phyloP scores from a whole-genome alignment of 2,329 filamentous ascomycete genomes.

The Alternaria rosae region DNA sequence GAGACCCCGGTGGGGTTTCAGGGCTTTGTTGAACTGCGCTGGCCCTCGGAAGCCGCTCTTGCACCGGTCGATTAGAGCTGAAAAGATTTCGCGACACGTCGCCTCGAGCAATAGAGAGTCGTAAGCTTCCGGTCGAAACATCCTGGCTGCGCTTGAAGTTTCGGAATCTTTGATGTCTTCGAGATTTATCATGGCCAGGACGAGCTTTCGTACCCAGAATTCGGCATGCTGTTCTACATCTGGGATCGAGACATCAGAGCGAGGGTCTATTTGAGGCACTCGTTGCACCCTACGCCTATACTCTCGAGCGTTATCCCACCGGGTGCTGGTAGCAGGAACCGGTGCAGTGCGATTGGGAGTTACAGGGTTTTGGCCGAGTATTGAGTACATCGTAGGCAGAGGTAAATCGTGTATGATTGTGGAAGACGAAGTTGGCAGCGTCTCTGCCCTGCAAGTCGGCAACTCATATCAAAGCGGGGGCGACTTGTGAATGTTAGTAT shows the following conservation, averaged over 20 bases:
- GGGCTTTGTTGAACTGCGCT: constrained; percentile 8
- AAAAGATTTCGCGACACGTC: constrained; percentile 3
- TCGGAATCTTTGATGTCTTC: constrained; percentile 3
- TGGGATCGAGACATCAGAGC: neutral
- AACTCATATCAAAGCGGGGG: neutral
- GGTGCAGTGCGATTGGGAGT: neutral
- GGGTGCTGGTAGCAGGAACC: neutral
- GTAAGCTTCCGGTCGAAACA: neutral
- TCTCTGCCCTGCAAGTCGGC: neutral
- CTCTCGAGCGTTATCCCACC: neutral
- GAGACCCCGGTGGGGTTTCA: constrained; percentile 2
- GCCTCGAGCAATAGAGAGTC: constrained; percentile 1
- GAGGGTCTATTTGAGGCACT: neutral
- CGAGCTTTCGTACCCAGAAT: constrained; percentile 2
- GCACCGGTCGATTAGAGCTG: constrained; percentile 1
- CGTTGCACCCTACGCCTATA: neutral
- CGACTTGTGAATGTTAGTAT: neutral
- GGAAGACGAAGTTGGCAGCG: neutral
- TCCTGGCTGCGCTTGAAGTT: neutral
- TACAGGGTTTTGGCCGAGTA: neutral
- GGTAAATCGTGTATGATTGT: neutral
- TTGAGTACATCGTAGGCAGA: neutral
- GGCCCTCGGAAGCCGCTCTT: constrained; percentile 5
- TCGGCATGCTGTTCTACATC: constrained; percentile 2
- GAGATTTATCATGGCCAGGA: constrained; percentile 1